Conservation (phyloP, 2,329 filamentous ascomycete genomes). For the Verticillium zaregamsianum region DNA sequence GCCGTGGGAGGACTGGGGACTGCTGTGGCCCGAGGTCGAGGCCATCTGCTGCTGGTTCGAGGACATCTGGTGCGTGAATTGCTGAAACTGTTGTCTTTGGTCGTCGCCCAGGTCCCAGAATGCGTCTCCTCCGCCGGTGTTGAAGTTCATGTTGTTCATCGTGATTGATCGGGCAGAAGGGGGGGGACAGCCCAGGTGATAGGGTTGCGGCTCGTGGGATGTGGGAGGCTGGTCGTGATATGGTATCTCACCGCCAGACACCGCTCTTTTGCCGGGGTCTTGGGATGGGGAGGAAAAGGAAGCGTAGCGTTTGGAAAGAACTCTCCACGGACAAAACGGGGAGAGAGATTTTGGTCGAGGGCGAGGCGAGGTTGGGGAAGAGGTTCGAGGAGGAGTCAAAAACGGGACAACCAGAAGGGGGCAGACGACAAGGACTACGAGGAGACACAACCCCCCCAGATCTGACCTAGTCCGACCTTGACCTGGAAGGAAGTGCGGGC, state of each 20-base stretch:
- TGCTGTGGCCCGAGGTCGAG: conserved; percentile 12
- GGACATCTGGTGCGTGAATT: conserved; percentile 40
- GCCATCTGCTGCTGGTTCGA: conserved; percentile 20
- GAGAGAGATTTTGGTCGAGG: conserved; percentile 7
- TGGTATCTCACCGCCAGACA: conserved; percentile 30
- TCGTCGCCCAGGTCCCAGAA: conserved; percentile 50
- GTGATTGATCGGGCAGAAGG: conserved; percentile 21
- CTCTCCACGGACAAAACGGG: conserved; percentile 2
- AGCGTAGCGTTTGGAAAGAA: not conserved
- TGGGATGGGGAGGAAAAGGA: conserved; percentile 6
- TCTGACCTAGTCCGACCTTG: not conserved
- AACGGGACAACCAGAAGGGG: conserved; percentile 2
- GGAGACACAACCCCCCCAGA: not conserved
- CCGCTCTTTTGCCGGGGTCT: conserved; percentile 32
- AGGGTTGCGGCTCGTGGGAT: conserved; percentile 4
- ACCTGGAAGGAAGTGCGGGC: conserved; percentile 3
- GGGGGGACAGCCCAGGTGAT: conserved; percentile 24
- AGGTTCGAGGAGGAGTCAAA: conserved; percentile 1
- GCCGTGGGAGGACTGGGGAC: conserved; percentile 12
- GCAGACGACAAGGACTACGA: conserved; percentile 3
- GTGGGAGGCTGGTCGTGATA: conserved; percentile 14
- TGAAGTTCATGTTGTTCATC: conserved; percentile 56
- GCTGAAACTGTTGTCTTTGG: conserved; percentile 44
- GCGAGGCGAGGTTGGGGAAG: conserved; percentile 5
- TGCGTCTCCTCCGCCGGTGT: conserved; percentile 52